A percentile compares a stretch with the other conserved stretches of the same genome.
Conservation (phyloP, 176 grass and related monocot species). For the Raddia guianensis region DNA sequence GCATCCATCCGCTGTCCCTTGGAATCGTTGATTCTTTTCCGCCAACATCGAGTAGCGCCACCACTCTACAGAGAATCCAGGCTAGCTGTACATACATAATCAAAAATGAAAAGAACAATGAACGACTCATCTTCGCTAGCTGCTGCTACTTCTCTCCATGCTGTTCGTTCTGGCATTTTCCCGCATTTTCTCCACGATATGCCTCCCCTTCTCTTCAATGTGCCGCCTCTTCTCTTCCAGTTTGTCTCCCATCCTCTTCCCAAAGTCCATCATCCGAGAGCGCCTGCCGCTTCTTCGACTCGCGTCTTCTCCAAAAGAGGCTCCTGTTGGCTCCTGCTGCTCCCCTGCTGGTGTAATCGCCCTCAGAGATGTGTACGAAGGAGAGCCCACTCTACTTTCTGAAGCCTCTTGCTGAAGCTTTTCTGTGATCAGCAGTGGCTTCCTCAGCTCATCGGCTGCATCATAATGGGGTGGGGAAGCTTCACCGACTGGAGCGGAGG, state of each 20-base stretch:
- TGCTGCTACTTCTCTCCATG: constrained; percentile 39
- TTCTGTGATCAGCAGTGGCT: constrained; percentile 44
- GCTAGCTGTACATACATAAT: constrained; percentile 4
- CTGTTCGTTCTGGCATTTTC: constrained; percentile 72
- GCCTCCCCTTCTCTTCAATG: constrained; percentile 74
- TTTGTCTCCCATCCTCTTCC: constrained; percentile 85
- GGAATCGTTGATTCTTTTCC: not conserved
- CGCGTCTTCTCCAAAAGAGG: constrained; percentile 46
- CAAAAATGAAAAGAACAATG: not conserved
- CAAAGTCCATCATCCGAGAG: constrained; percentile 80
- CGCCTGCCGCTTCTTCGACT: constrained; percentile 59
- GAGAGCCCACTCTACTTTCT: constrained; percentile 37
- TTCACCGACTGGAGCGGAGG: not conserved
- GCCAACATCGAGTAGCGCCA: not conserved
- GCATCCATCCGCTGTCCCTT: not conserved
- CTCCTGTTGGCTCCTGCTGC: constrained; percentile 16
- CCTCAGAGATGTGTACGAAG: constrained; percentile 38
- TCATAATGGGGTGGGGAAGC: not conserved
- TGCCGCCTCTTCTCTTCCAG: constrained; percentile 87
- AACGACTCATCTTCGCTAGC: constrained; percentile 10
- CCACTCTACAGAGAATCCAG: no score
- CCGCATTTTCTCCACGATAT: constrained; percentile 89
- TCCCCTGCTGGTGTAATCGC: constrained; percentile 44
- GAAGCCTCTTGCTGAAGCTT: constrained; percentile 36
- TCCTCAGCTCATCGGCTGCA: constrained; percentile 39